Evolutionary conservation across 768 basidiomycete genomes (phyloP).

Genomic region (Rhizopogon vesiculosus): DNA sequence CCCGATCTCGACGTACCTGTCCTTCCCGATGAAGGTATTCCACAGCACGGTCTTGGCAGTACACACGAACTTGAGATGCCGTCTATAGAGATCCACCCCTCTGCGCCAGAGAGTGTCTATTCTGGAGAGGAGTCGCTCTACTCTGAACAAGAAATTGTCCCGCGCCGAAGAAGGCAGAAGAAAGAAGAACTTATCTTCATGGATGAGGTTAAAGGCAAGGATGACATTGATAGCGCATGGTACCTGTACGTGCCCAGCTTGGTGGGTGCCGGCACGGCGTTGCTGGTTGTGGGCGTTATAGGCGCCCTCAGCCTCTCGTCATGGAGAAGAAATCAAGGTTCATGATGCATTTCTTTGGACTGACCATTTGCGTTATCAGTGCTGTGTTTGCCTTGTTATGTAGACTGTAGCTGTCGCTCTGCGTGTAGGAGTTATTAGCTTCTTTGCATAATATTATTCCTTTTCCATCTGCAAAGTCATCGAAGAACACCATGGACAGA

Average conservation of each 20-base stretch:
- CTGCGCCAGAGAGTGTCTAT: slow-evolving; percentile 22
- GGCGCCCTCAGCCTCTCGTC: slow-evolving; percentile 71
- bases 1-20: slow-evolving; percentile 67
- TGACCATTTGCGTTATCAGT: slow-evolving; percentile 2
- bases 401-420: not conserved
- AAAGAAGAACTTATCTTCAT: slow-evolving; percentile 52
- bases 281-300: slow-evolving; percentile 74
- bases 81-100: slow-evolving; percentile 45
- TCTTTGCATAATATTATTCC: not conserved
- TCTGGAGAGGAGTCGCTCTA: slow-evolving; percentile 22
- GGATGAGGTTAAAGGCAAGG: slow-evolving; percentile 39
- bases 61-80: slow-evolving; percentile 61
- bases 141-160: slow-evolving; percentile 27
- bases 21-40: slow-evolving; percentile 45
- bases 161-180: slow-evolving; percentile 46
- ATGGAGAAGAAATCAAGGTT: slow-evolving; percentile 64
- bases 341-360: slow-evolving; percentile 24
- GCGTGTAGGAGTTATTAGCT: not conserved
- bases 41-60: slow-evolving; percentile 20
- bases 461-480: slow-evolving; percentile 3
- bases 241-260: slow-evolving; percentile 75
- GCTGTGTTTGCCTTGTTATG: slow-evolving; percentile 10
- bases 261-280: slow-evolving; percentile 80
- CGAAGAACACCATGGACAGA: not conserved
- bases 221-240: slow-evolving; percentile 71